Evolutionary conservation across 2,329 filamentous ascomycete species (phyloP), one percentile per base, ranked within the genome.

Genomic region (Exophiala aquamarina): DNA sequence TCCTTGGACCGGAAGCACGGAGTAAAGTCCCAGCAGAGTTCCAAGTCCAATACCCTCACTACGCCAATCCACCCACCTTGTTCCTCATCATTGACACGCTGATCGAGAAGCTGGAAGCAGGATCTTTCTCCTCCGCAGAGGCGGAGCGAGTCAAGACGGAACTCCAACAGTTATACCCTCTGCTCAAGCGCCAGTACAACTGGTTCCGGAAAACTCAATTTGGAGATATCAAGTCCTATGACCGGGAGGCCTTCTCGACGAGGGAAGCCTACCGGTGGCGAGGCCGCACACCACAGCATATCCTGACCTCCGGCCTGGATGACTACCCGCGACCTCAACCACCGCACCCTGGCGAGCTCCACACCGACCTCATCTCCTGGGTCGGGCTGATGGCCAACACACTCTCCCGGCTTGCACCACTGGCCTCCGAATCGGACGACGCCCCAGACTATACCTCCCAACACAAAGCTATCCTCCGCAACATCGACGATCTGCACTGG

Each of bases 221-320:
- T 26, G 93, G 93, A 15, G 90, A 97, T 57, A 79, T 97, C 66
- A 92, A 88, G 66, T 83, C 86, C 2, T 98, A 96, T 66, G 92
- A 96, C 57, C 87, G 92, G 26, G 82, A 89, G 52, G 89, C 90
- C 0, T 94, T 86, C 68, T 95, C 89, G 6, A 81, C 76, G n/a
- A 92, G 87, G 62, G 93, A 98, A 70, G 93, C 81, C 2, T 98
- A 97, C 70, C 83, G 93, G 58, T 98, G 93, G 93, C 85, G 90
- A 45, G 93, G 93, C 52, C 86, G 93, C 47, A 93, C 88, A 6
- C 81, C 87, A 26, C 81, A 83, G 38, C 93, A 97, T 66, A 86
- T 95, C 52, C 77, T 98, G 39, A 95, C 93, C 4, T 95, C 90
- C 42, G 93, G 93, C 2, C 80, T 98, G 2, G 93, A 98, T 62